Evolutionary conservation across 805 yeast genomes (phyloP).

Genomic region (Candida nemodendra): DNA sequence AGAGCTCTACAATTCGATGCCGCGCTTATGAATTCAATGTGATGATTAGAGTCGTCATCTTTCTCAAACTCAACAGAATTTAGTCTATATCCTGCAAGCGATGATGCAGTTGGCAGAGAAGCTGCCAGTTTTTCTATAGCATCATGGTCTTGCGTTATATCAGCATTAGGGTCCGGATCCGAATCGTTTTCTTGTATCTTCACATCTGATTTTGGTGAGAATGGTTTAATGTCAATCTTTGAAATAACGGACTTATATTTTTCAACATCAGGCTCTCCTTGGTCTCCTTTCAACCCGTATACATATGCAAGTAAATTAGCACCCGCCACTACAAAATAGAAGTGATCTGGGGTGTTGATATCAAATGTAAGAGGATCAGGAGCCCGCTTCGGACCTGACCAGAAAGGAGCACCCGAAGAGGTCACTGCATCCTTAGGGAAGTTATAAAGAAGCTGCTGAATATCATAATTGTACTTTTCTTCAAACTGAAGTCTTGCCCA

Average conservation of each 20-base stretch:
- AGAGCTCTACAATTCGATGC: slow-evolving; percentile 95
- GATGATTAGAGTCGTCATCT: slow-evolving; percentile 96
- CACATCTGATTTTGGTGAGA: slow-evolving; percentile 71
- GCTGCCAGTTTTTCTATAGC: slow-evolving; percentile 69
- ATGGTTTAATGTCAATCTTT: slow-evolving; percentile 54
- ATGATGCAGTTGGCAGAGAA: slow-evolving; percentile 82
- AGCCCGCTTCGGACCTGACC: slow-evolving; percentile 98
- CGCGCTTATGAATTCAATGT: slow-evolving; percentile 92
- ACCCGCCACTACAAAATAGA: slow-evolving; percentile 80
- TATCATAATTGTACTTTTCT: slow-evolving; percentile 78
- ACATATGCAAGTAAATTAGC: slow-evolving; percentile 90
- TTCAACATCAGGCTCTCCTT: slow-evolving; percentile 46
- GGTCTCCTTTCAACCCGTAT: slow-evolving; percentile 82
- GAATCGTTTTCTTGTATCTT: slow-evolving; percentile 81
- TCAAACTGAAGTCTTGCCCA: slow-evolving; percentile 96
- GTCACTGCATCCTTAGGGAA: slow-evolving; percentile 95
- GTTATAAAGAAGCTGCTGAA: slow-evolving; percentile 84
- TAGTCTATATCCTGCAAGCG: slow-evolving; percentile 84
- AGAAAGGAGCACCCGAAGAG: slow-evolving; percentile 86
- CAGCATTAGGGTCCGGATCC: slow-evolving; percentile 84
- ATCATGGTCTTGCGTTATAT: slow-evolving; percentile 50
- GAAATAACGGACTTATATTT: slow-evolving; percentile 55
- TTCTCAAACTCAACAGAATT: slow-evolving; percentile 94
- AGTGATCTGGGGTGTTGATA: slow-evolving; percentile 70
- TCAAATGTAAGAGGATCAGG: slow-evolving; percentile 85